Evolutionary conservation across 2,329 filamentous ascomycete genomes (phyloP).

Genomic region (Westerdykella ornata): DNA sequence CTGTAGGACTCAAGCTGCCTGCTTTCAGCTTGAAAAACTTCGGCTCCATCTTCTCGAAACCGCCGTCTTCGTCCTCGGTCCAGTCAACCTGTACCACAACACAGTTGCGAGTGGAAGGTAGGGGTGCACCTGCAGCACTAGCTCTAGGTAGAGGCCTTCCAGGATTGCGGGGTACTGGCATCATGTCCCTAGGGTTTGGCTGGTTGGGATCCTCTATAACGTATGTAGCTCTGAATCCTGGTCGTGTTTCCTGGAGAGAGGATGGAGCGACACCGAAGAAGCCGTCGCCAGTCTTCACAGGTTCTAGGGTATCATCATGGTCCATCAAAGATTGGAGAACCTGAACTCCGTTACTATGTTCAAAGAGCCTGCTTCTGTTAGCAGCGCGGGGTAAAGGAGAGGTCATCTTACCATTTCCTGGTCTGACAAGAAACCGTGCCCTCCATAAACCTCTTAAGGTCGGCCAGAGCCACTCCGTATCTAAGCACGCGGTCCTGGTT

Average conservation of each 20-base stretch:
- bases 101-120: conserved; percentile 1
- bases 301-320: conserved; percentile 18
- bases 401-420: conserved; percentile 19
- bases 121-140: background rate
- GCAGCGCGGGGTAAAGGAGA: too few relatives aligned
- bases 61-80: conserved; percentile 25
- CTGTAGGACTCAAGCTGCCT: conserved; percentile 9
- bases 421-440: conserved; percentile 6
- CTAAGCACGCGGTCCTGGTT: background rate
- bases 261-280: conserved; percentile 15
- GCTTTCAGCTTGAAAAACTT: conserved; percentile 19
- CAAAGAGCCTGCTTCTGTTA: conserved; percentile 12
- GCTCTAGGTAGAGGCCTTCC: conserved; percentile 6
- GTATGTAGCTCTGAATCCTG: conserved; percentile 25
- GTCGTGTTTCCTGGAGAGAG: conserved; percentile 14
- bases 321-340: conserved; percentile 17
- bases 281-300: conserved; percentile 11
- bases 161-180: conserved; percentile 6
- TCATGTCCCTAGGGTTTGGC: conserved; percentile 1
- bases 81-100: conserved; percentile 28
- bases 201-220: conserved; percentile 23
- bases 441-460: conserved; percentile 4
- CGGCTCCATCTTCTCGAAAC: conserved; percentile 23
- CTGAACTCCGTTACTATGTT: conserved; percentile 14
- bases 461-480: background rate